Percentiles rank a stretch among this genome's conserved stretches.
Conservation (phyloP, 306 rosid genomes). For the Betula pendula region DNA sequence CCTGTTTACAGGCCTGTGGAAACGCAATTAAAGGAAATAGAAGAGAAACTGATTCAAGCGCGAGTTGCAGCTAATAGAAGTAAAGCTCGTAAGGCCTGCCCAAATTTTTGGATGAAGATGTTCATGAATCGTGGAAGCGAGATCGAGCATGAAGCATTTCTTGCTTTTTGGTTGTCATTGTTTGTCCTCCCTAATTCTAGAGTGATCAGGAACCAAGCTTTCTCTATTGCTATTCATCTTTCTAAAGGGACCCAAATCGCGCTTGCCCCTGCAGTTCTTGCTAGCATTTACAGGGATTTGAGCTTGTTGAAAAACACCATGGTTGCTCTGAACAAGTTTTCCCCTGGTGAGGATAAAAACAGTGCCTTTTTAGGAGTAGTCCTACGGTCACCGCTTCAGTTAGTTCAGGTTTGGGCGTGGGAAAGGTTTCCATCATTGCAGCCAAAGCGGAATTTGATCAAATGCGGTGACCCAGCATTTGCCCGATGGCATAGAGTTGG, state of each 20-base stretch:
- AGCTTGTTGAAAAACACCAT: constrained; percentile 29
- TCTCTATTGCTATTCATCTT: constrained; percentile 48
- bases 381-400: constrained; percentile 46
- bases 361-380: not conserved
- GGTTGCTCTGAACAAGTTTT: constrained; percentile 2
- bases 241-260: constrained; percentile 50
- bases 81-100: not conserved
- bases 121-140: constrained; percentile 41
- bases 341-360: too few relatives aligned
- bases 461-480: constrained; percentile 23
- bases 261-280: constrained; percentile 57
- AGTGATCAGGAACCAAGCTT: not conserved
- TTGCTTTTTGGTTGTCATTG: constrained; percentile 46
- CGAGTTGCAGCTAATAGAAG: constrained; percentile 5
- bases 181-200: constrained; percentile 29
- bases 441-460: constrained; percentile 26
- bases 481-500: constrained; percentile 42
- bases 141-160: constrained; percentile 63
- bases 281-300: constrained; percentile 53
- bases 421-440: constrained; percentile 48
- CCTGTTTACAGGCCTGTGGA: constrained; percentile 31
- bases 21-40: constrained; percentile 25
- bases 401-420: constrained; percentile 66
- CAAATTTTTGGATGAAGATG: constrained; percentile 26
- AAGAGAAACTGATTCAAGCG: constrained; percentile 24